Evolutionary conservation across 768 basidiomycete genomes (phyloP), one percentile per base, ranked within the genome.

Genomic region (Cystofilobasidium bisporidii): DNA sequence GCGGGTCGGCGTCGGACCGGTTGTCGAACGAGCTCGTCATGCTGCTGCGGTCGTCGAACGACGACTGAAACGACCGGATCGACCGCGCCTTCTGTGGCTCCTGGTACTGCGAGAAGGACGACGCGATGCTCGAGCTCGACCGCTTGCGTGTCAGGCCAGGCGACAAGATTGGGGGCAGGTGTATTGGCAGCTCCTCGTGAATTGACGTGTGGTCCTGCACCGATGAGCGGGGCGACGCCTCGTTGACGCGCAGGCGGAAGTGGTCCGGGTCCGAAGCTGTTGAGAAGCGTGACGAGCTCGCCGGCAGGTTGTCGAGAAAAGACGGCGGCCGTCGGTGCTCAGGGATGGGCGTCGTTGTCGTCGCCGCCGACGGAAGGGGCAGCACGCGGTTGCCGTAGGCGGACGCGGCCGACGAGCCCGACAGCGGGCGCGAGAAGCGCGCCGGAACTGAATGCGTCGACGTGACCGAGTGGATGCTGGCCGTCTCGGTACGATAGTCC

Each of bases 391-490:
- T 56, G 53, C 53, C 53, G 28, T 56, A 32, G 10, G 28, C 26
- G 15, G 53, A 56, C 53, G 53, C 10, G 28, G 17, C 15, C 10
- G 53, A 56, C 30, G 53, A 28, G 30, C 53, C 20, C 18, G 53
- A 56, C 53, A 56, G 11, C 15, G 53, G 53, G 15, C 53, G 53
- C 4, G 12, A 5, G 18, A 22, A 32, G 53, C 53, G 53, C 15
- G 53, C 53, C 6, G 53, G 53, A 11, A 56, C 53, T 14, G 53
- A 56, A 18, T 56, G 53, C 15, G 53, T 56, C 53, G 53, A 56
- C 28, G 53, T 4, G 53, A 56, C 53, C 26, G 53, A 56, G 53
- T 56, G 30, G 28, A 56, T n/a, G 53, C 53, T 56, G 28, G 53
- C 53, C 26, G 53, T 15, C 8, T 56, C 53, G 6, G 28, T 2